Conservation (phyloP, 257 asterid species). For the Plantago elongata region DNA sequence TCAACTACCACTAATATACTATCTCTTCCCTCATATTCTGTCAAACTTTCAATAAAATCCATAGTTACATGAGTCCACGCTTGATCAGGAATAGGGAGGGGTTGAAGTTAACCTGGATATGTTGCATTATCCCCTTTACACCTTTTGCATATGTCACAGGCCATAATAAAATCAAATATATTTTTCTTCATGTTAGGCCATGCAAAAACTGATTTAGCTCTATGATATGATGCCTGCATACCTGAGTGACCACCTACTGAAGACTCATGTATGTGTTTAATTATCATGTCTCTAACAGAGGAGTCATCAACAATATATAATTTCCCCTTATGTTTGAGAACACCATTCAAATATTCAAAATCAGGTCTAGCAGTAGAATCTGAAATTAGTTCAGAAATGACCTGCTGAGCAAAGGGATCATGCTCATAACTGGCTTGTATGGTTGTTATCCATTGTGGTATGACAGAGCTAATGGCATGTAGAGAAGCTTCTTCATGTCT, state of each 20-base stretch:
- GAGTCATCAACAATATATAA: background rate
- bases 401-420: background rate
- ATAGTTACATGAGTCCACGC: background rate
- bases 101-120: background rate
- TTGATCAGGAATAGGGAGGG: background rate
- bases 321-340: background rate
- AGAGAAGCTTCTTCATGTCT: background rate
- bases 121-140: background rate
- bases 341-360: background rate
- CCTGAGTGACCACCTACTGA: background rate
- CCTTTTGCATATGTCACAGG: background rate
- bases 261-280: background rate
- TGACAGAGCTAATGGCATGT: background rate
- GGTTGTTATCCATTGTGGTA: background rate
- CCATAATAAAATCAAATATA: background rate
- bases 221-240: background rate
- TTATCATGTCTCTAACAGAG: background rate
- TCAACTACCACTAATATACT: conserved; percentile 8
- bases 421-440: background rate
- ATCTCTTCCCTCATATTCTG: background rate
- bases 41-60: conserved; percentile 18
- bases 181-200: background rate
- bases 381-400: background rate
- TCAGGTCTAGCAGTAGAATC: background rate
- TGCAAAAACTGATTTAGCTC: background rate